A percentile compares a stretch with the other conserved stretches of the same genome.
Conservation (phyloP, 495 filamentous ascomycete genomes). For the Penicillium tannophilum region DNA sequence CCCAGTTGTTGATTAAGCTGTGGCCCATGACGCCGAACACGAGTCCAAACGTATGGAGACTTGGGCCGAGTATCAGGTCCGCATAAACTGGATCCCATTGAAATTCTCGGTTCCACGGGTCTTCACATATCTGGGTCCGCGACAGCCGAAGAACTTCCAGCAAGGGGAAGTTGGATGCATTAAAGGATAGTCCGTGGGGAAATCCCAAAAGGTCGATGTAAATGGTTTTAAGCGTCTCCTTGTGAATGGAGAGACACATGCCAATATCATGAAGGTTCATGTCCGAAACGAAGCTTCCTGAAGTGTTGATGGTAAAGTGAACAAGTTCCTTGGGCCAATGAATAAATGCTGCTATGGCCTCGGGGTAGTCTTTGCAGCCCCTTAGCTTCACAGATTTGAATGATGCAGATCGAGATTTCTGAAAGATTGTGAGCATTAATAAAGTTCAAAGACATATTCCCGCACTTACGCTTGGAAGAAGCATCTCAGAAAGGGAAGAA, state of each 20-base stretch:
- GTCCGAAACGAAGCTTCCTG: slow-evolving; percentile 5
- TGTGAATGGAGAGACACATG: slow-evolving; percentile 11
- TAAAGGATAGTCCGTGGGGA: slow-evolving; percentile 7
- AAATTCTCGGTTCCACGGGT: slow-evolving; percentile 4
- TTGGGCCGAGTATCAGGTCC: slow-evolving; percentile 5
- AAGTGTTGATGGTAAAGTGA: slow-evolving; percentile 16
- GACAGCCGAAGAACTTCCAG: slow-evolving; percentile 13
- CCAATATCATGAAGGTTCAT: slow-evolving; percentile 10
- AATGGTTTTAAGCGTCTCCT: slow-evolving; percentile 9
- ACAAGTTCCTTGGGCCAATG: slow-evolving; percentile 12
- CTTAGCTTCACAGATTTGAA: slow-evolving; percentile 8
- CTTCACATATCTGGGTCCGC: slow-evolving; percentile 11
- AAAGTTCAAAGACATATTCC: not conserved
- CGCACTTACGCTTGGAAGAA: slow-evolving; percentile 4
- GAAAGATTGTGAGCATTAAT: not conserved
- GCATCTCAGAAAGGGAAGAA: not conserved
- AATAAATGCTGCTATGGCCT: slow-evolving; percentile 12
- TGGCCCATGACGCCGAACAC: slow-evolving; percentile 14
- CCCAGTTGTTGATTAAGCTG: slow-evolving; percentile 17
- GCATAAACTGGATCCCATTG: slow-evolving; percentile 11
- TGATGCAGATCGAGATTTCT: slow-evolving; percentile 10
- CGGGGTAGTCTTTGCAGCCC: slow-evolving; percentile 10
- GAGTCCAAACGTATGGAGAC: slow-evolving; percentile 9
- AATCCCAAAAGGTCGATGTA: slow-evolving; percentile 12
- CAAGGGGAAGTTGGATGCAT: slow-evolving; percentile 7